Percentiles rank a stretch among this genome's conserved stretches.
Evolutionary conservation across 2,329 filamentous ascomycete species (phyloP).

Genomic region (Colletotrichum sp.): DNA sequence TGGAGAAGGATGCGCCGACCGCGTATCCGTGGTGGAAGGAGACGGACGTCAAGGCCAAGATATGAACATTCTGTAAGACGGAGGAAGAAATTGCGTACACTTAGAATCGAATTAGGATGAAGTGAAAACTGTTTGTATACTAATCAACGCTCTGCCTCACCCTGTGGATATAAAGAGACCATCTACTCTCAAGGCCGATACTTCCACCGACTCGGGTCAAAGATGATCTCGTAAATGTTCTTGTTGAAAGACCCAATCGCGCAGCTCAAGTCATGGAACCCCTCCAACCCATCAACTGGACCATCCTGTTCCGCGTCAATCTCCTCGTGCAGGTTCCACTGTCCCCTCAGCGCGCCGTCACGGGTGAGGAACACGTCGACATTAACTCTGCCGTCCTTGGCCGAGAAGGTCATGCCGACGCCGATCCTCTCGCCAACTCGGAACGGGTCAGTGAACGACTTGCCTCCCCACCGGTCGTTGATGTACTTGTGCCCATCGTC

Average conservation of each 20-base stretch:
- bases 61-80: not conserved
- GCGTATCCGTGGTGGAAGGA: constrained; percentile 73
- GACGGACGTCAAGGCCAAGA: constrained; percentile 33
- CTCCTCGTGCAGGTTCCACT: constrained; percentile 79
- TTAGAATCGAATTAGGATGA: not conserved
- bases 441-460: constrained; percentile 69
- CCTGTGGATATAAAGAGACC: not conserved
- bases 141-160: not conserved
- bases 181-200: constrained; percentile 36
- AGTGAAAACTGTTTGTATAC: not conserved
- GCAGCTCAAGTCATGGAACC: constrained; percentile 72
- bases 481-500: constrained; percentile 80
- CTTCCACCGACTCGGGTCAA: constrained; percentile 63
- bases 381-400: constrained; percentile 42
- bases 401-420: constrained; percentile 68
- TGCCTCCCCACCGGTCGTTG: constrained; percentile 76
- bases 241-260: constrained; percentile 73
- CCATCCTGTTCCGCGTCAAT: constrained; percentile 66
- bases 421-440: constrained; percentile 69
- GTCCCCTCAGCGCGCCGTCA: constrained; percentile 61
- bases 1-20: constrained; percentile 62
- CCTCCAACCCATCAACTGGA: constrained; percentile 70
- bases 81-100: not conserved
- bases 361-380: constrained; percentile 73
- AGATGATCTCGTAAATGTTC: constrained; percentile 71